Conservation (phyloP, 2,329 filamentous ascomycete genomes). For the Chrysoporthe austroafricana region DNA sequence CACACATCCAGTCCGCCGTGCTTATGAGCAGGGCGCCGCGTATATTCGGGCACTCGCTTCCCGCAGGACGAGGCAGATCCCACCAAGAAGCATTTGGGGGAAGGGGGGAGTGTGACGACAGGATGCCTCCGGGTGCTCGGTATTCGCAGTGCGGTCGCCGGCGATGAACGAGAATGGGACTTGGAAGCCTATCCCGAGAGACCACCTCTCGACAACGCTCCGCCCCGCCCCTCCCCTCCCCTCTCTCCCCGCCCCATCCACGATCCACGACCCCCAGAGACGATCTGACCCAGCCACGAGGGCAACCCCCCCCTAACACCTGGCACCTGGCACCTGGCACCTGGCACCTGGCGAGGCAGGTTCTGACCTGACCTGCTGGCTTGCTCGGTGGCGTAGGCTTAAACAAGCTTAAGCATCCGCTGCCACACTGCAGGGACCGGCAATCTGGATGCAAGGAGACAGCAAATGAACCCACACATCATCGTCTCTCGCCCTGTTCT, state of each 20-base stretch:
- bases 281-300: not conserved
- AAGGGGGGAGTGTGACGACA: too few relatives aligned
- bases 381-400: slow-evolving; percentile 25
- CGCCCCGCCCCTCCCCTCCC: not conserved
- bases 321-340: not conserved
- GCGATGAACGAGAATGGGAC: not conserved
- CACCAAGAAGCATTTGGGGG: not conserved
- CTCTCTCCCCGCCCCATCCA: not conserved
- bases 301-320: not conserved
- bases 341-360: not conserved
- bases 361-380: slow-evolving; percentile 14
- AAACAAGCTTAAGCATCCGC: slow-evolving; percentile 29
- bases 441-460: slow-evolving; percentile 18
- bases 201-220: not conserved
- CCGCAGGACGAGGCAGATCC: not conserved
- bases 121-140: not conserved
- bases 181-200: not conserved
- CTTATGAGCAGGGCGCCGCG: not conserved
- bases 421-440: slow-evolving; percentile 27
- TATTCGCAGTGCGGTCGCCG: not conserved
- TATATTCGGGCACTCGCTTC: not conserved
- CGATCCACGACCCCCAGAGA: slow-evolving; percentile 4
- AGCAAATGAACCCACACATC: slow-evolving; percentile 5
- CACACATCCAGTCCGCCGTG: not conserved
- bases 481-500: not conserved